These are phyloP conservation scores for Malassezia globosa DNA, from an alignment of 1,284 basidiomycete genomes.

Conservation along the genomic window DNA sequence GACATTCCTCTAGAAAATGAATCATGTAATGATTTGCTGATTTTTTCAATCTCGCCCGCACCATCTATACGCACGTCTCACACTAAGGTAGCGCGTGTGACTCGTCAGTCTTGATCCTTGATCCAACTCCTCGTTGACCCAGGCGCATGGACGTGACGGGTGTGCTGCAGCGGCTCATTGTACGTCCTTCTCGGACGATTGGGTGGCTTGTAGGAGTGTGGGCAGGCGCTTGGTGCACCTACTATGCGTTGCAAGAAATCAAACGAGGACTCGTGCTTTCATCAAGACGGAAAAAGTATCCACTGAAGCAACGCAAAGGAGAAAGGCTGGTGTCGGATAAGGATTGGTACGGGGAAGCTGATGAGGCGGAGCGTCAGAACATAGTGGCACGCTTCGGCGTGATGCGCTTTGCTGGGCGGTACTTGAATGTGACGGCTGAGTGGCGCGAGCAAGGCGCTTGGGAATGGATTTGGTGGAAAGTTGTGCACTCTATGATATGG, in stretches of 20 bases:
- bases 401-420: slow-evolving; percentile 32
- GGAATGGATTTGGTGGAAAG: slow-evolving; percentile 35
- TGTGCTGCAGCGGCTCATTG: not conserved
- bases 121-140: too few species aligned
- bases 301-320: slow-evolving; percentile 9
- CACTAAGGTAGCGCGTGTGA: too few species aligned
- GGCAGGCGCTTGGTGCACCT: slow-evolving; percentile 24
- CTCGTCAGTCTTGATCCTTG: too few species aligned
- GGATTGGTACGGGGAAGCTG: slow-evolving; percentile 29
- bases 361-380: slow-evolving; percentile 43
- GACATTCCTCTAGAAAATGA: too few species aligned
- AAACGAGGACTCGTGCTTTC: slow-evolving; percentile 18
- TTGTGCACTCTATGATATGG: slow-evolving; percentile 23
- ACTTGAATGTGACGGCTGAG: slow-evolving; percentile 48
- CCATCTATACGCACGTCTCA: too few species aligned
- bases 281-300: slow-evolving; percentile 20
- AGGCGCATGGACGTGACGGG: too few species aligned
- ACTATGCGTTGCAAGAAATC: slow-evolving; percentile 31
- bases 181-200: not conserved
- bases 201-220: not conserved
- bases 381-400: slow-evolving; percentile 46
- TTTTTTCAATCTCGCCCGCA: not conserved
- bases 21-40: not conserved
- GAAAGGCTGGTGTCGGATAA: too few species aligned
- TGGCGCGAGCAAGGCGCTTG: slow-evolving; percentile 52